A percentile compares a stretch with the other conserved stretches of the same genome.
Evolutionary conservation across 768 basidiomycete genomes (phyloP).

Genomic region (Suillus brevipes): DNA sequence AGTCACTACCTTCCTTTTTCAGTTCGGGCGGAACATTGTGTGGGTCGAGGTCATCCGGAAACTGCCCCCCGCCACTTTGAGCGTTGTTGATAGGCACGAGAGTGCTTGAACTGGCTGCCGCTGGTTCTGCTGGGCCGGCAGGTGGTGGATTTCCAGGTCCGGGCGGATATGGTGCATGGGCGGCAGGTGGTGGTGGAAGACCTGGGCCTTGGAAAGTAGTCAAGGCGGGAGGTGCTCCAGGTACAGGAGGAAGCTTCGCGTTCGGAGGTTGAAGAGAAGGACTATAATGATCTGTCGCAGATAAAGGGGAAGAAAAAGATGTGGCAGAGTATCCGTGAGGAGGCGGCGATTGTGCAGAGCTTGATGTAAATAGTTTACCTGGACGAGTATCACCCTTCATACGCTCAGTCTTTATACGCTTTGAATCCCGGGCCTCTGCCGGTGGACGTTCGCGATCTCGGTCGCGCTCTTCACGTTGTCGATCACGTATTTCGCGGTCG

Average conservation of each 20-base stretch:
- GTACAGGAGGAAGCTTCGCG: slow-evolving; percentile 36
- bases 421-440: slow-evolving; percentile 53
- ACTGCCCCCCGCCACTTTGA: slow-evolving; percentile 30
- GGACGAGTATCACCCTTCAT: slow-evolving; percentile 42
- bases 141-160: slow-evolving; percentile 35
- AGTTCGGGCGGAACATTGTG: slow-evolving; percentile 17
- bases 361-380: slow-evolving; percentile 36
- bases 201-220: slow-evolving; percentile 38
- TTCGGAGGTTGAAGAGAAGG: slow-evolving; percentile 39
- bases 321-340: slow-evolving; percentile 33
- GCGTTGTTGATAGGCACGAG: slow-evolving; percentile 27
- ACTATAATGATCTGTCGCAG: slow-evolving; percentile 35
- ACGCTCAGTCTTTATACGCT: slow-evolving; percentile 58
- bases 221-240: slow-evolving; percentile 26
- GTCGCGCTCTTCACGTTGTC: slow-evolving; percentile 40
- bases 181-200: slow-evolving; percentile 35
- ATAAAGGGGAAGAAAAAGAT: slow-evolving; percentile 26
- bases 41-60: slow-evolving; percentile 31
- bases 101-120: slow-evolving; percentile 21
- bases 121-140: slow-evolving; percentile 27
- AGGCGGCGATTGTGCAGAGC: slow-evolving; percentile 29
- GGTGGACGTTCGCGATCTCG: slow-evolving; percentile 46
- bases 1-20: slow-evolving; percentile 49
- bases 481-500: slow-evolving; percentile 40
- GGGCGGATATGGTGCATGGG: slow-evolving; percentile 32